Percentiles rank a stretch among this genome's conserved stretches.
phyloP scores from a whole-genome alignment of 2,329 filamentous ascomycete genomes.

The Colletotrichum sp. region DNA sequence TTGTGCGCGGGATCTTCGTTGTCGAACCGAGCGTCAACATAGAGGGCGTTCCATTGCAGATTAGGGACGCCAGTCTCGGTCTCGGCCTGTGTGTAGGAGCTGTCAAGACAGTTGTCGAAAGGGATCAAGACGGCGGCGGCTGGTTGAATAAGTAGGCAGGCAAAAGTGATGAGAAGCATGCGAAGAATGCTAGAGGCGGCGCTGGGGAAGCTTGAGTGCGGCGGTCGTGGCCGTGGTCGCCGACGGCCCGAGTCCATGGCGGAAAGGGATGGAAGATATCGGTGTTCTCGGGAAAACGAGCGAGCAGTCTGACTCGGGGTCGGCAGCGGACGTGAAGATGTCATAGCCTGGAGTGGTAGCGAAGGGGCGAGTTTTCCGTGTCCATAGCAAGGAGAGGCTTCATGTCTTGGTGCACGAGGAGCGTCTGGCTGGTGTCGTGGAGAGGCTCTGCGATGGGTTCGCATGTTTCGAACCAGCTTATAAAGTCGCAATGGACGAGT shows the following conservation, averaged over 20 bases:
- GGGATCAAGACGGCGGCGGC: slow-evolving; percentile 70
- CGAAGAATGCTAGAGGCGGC: slow-evolving; percentile 7
- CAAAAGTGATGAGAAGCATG: slow-evolving; percentile 41
- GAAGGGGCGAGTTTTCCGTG: slow-evolving; percentile 17
- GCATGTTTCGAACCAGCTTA: slow-evolving; percentile 13
- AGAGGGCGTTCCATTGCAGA: slow-evolving; percentile 81
- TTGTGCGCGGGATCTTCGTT: slow-evolving; percentile 63
- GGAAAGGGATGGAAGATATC: neutral
- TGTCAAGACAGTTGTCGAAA: slow-evolving; percentile 83
- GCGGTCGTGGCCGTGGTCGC: neutral
- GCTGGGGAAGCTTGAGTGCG: neutral
- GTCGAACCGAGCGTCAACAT: slow-evolving; percentile 78
- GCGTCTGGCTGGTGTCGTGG: neutral
- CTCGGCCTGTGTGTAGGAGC: slow-evolving; percentile 56
- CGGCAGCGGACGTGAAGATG: slow-evolving; percentile 9
- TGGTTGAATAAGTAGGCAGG: slow-evolving; percentile 43
- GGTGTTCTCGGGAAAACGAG: neutral
- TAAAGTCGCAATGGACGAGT: neutral
- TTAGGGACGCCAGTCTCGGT: slow-evolving; percentile 35
- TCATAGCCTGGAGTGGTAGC: slow-evolving; percentile 19
- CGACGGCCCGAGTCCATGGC: neutral
- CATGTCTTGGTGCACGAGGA: slow-evolving; percentile 15
- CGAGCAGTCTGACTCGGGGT: neutral
- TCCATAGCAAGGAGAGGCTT: neutral
- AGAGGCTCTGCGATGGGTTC: slow-evolving; percentile 11